phyloP scores from a whole-genome alignment of 31 red algal species.

The Asparagopsis taxiformis region DNA sequence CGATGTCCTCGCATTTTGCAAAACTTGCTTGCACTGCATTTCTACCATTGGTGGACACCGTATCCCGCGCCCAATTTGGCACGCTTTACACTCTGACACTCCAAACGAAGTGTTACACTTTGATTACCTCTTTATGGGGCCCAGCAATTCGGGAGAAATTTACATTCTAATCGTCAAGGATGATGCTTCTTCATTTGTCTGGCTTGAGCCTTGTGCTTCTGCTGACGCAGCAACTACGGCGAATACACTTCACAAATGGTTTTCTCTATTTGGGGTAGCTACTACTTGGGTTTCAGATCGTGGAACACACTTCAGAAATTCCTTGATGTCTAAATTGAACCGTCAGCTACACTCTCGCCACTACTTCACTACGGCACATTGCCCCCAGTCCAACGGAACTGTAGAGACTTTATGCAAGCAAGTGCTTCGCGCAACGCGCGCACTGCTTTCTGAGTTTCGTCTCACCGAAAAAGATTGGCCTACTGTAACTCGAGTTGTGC shows the following conservation, averaged over 20 bases:
- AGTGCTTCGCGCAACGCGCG: constrained; percentile 7
- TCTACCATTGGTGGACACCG: neutral
- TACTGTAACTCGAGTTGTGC: constrained; percentile 19
- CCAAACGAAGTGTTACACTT: constrained; percentile 29
- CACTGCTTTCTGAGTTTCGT: constrained; percentile 31
- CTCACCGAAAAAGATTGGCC: neutral
- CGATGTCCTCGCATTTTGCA: neutral
- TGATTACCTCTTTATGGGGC: constrained; percentile 11
- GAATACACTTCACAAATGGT: neutral
- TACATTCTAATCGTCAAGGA: constrained; percentile 32
- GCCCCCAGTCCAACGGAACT: constrained; percentile 29
- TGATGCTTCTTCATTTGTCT: constrained; percentile 10
- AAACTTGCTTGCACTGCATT: constrained; percentile 9
- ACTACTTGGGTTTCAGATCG: neutral
- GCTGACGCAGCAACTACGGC: neutral
- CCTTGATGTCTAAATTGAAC: neutral
- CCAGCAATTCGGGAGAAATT: neutral
- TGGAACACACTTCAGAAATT: constrained; percentile 5
- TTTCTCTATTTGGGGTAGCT: constrained; percentile 1
- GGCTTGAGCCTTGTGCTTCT: neutral
- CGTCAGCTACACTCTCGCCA: neutral
- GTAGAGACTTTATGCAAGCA: constrained; percentile 46
- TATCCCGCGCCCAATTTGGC: constrained; percentile 1
- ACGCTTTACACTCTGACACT: neutral
- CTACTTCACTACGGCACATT: constrained; percentile 23